Conservation (phyloP, 2,329 filamentous ascomycete genomes). For the Leptographium flavum region DNA sequence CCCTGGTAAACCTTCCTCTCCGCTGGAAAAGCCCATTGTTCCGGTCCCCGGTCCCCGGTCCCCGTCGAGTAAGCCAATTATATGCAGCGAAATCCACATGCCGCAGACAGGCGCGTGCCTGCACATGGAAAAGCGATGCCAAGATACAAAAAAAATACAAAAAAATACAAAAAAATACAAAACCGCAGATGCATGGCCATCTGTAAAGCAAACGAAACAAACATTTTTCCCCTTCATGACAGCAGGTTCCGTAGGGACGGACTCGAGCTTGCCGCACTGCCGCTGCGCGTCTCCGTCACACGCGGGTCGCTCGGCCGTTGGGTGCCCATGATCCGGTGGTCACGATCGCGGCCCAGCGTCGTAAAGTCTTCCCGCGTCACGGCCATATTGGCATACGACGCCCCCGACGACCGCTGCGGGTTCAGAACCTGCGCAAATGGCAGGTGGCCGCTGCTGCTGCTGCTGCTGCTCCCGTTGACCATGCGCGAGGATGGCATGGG, state of each 20-base stretch:
- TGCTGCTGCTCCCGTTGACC: constrained; percentile 19
- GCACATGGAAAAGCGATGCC: not conserved
- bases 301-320: constrained; percentile 9
- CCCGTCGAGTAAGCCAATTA: too few species aligned
- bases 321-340: too few species aligned
- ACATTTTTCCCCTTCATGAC: constrained; percentile 26
- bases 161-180: not conserved
- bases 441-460: constrained; percentile 10
- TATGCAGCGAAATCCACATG: too few species aligned
- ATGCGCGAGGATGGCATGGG: constrained; percentile 18
- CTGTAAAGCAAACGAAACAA: too few species aligned
- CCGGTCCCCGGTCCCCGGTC: too few species aligned
- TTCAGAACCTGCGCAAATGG: constrained; percentile 23
- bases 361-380: constrained; percentile 12
- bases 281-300: constrained; percentile 27
- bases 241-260: constrained; percentile 63
- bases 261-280: constrained; percentile 60
- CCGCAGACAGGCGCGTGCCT: too few species aligned
- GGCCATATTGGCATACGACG: constrained; percentile 12
- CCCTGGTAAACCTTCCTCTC: too few species aligned
- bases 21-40: too few species aligned
- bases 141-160: not conserved
- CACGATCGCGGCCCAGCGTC: constrained; percentile 5
- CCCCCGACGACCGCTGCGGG: constrained; percentile 20
- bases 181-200: too few species aligned